phyloP scores from a whole-genome alignment of 1,284 basidiomycete genomes.

The Ceratobasidium sp. region DNA sequence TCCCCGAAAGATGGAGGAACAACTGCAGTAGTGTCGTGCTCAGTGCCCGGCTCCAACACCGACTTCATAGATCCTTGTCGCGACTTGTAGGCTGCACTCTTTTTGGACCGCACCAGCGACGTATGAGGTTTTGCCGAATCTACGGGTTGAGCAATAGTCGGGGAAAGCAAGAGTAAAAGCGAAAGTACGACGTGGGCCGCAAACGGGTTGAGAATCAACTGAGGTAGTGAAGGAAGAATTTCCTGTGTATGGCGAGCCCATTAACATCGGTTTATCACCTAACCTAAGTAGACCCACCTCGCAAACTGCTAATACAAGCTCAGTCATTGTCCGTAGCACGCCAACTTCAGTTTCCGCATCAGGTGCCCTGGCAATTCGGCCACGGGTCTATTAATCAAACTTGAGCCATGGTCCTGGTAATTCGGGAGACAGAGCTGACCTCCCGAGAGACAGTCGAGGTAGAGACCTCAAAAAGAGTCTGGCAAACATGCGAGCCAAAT shows the following conservation, averaged over 20 bases:
- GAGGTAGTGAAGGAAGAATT: conserved; percentile 70
- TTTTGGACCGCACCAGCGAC: conserved; percentile 70
- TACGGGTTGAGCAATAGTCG: conserved; percentile 58
- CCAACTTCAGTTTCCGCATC: conserved; percentile 67
- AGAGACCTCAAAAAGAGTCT: conserved; percentile 83
- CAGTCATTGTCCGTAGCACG: conserved; percentile 78
- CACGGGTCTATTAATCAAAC: conserved; percentile 65
- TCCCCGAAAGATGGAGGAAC: conserved; percentile 67
- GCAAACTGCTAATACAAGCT: conserved; percentile 72
- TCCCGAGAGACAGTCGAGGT: conserved; percentile 84
- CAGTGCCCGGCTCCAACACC: conserved; percentile 65
- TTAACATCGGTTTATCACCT: conserved; percentile 33
- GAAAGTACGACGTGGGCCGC: conserved; percentile 89
- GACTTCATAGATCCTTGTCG: conserved; percentile 80
- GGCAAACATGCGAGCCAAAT: conserved; percentile 93
- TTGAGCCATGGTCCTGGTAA: conserved; percentile 5
- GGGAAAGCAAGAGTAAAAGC: conserved; percentile 79
- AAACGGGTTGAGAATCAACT: conserved; percentile 83
- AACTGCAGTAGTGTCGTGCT: conserved; percentile 53
- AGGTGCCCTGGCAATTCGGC: conserved; percentile 68
- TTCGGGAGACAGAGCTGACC: conserved; percentile 61
- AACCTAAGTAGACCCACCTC: conserved; percentile 64
- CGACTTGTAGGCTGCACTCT: conserved; percentile 79
- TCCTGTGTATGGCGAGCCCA: conserved; percentile 63
- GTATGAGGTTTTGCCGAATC: conserved; percentile 10